A percentile compares a stretch with the other conserved stretches of the same genome.
Conservation (phyloP, 176 grass and related monocot species). For the Chrysopogon serrulatus region DNA sequence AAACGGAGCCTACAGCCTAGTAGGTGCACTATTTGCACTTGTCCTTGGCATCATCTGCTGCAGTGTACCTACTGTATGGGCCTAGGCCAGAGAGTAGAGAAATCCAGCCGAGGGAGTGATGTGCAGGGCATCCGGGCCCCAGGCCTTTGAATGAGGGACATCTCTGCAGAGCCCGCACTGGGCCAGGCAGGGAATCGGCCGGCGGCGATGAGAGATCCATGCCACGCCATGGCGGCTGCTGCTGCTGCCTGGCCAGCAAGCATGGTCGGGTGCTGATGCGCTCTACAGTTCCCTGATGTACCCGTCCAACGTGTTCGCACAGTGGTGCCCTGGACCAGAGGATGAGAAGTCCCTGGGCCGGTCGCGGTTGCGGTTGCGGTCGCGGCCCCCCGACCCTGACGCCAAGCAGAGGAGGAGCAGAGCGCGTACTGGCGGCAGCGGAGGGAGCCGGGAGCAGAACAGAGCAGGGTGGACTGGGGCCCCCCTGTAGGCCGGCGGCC, state of each 20-base stretch:
- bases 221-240: neutral
- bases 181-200: neutral
- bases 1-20: too few relatives aligned
- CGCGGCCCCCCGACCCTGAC: neutral
- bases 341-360: neutral
- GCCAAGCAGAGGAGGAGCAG: neutral
- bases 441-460: neutral
- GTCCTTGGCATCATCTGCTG: slow-evolving; percentile 21
- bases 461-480: neutral
- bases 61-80: too few relatives aligned
- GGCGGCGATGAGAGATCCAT: neutral
- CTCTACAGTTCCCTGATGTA: slow-evolving; percentile 26
- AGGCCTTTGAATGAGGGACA: neutral
- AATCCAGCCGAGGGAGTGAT: neutral
- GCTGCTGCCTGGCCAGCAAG: neutral
- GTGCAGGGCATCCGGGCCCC: neutral
- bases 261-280: slow-evolving; percentile 10
- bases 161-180: neutral
- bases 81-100: neutral
- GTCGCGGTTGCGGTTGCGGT: too few relatives aligned
- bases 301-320: slow-evolving; percentile 31
- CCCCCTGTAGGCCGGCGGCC: too few relatives aligned
- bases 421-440: neutral
- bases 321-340: slow-evolving; percentile 22
- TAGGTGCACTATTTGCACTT: neutral